Percentiles rank a stretch among this genome's conserved stretches.
These are phyloP conservation scores for Eucalyptus victrix DNA, from an alignment of 345 rosid species.

Conservation along the genomic window DNA sequence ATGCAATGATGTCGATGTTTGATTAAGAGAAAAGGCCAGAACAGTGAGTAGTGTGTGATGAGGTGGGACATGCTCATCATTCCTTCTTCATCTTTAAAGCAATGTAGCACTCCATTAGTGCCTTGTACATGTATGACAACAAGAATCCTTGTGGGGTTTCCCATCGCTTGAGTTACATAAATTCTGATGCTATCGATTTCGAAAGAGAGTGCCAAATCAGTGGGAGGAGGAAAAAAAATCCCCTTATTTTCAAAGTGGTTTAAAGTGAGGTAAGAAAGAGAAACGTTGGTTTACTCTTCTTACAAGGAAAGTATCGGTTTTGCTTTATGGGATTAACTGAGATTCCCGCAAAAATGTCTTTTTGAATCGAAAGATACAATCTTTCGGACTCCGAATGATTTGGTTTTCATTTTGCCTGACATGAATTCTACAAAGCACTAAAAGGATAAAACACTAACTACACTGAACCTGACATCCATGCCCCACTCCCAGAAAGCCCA, in stretches of 20 bases:
- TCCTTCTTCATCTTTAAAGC: background rate
- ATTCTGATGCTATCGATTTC: background rate
- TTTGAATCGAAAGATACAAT: background rate
- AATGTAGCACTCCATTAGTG: conserved; percentile 1
- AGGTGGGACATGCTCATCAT: background rate
- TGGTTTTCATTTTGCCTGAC: background rate
- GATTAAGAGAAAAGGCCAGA: background rate
- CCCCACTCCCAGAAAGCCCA: background rate
- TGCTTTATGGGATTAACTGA: background rate
- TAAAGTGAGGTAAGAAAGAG: background rate
- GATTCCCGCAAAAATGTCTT: background rate
- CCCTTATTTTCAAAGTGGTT: background rate
- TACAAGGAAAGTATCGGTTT: conserved; percentile 1
- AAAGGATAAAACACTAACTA: background rate
- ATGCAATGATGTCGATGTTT: background rate
- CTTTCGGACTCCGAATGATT: background rate
- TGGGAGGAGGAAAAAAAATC: conserved; percentile 2
- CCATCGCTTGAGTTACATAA: background rate
- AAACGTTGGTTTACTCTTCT: background rate
- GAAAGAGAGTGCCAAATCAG: conserved; percentile 6
- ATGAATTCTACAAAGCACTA: background rate
- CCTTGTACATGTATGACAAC: background rate
- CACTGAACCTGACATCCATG: background rate
- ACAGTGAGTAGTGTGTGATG: background rate
- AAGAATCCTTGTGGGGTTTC: background rate